These are phyloP conservation scores for Ganoderma multipileum DNA, from an alignment of 1,284 basidiomycete genomes.

Conservation along the genomic window DNA sequence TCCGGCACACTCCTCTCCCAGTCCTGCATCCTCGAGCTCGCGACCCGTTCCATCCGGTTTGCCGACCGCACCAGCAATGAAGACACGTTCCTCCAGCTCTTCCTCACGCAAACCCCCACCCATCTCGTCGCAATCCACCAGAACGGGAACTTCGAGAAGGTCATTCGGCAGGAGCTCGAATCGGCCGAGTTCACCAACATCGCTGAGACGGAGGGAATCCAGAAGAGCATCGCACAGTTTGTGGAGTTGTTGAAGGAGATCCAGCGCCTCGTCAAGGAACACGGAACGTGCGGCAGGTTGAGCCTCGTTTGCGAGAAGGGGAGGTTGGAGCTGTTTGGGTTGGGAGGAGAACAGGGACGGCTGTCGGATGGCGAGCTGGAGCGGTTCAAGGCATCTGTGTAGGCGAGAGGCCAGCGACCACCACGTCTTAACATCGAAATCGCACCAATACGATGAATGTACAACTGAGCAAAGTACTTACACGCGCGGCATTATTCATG, in stretches of 20 bases:
- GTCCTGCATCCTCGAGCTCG: conserved; percentile 53
- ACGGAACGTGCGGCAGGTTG: conserved; percentile 51
- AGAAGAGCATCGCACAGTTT: conserved; percentile 42
- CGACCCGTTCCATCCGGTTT: conserved; percentile 47
- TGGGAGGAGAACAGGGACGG: conserved; percentile 13
- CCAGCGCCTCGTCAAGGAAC: conserved; percentile 47
- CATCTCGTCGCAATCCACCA: conserved; percentile 57
- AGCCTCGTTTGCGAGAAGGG: conserved; percentile 28
- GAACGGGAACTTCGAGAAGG: conserved; percentile 48
- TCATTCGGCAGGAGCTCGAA: conserved; percentile 49
- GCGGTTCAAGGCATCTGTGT: conserved; percentile 11
- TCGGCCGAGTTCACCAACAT: conserved; percentile 31
- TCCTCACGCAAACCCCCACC: conserved; percentile 61
- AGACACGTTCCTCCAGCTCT: conserved; percentile 55
- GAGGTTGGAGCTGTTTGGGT: conserved; percentile 17
- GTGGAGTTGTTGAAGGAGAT: conserved; percentile 54
- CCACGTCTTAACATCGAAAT: neutral
- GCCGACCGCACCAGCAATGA: conserved; percentile 33
- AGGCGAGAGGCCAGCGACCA: neutral
- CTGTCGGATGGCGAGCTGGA: conserved; percentile 12
- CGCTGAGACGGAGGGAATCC: conserved; percentile 41
- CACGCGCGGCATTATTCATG: neutral
- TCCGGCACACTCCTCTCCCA: conserved; percentile 51
- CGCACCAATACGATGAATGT: neutral
- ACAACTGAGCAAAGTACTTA: neutral